A percentile compares a stretch with the other conserved stretches of the same genome.
Conservation (phyloP, 1,284 basidiomycete genomes). For the Puccinia novopanici region DNA sequence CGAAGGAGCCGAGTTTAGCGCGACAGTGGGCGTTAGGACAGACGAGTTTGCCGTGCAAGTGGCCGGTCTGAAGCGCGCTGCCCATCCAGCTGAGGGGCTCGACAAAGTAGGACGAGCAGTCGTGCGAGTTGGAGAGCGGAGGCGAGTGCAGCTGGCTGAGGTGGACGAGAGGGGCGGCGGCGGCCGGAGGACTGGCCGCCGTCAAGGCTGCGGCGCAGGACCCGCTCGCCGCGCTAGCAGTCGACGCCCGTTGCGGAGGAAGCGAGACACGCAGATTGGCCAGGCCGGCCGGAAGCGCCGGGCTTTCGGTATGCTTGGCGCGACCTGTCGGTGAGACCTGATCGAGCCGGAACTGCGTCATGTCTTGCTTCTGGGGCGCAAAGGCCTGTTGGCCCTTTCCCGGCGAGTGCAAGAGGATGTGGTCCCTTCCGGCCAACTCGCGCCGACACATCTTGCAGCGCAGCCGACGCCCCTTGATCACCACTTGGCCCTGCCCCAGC, state of each 20-base stretch:
- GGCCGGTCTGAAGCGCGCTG: constrained; percentile 70
- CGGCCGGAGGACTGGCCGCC: not conserved
- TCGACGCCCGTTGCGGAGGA: not conserved
- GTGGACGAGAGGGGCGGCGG: not conserved
- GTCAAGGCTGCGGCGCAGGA: no score
- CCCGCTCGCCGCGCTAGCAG: not conserved
- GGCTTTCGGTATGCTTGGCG: not conserved
- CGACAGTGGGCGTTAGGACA: constrained; percentile 89
- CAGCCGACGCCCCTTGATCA: constrained; percentile 21
- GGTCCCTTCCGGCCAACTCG: constrained; percentile 36
- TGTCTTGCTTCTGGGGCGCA: constrained; percentile 56
- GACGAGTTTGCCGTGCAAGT: constrained; percentile 79
- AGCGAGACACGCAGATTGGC: not conserved
- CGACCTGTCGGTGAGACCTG: not conserved
- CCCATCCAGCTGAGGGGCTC: constrained; percentile 92
- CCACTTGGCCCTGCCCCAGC: constrained; percentile 29
- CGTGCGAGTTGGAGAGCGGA: not conserved
- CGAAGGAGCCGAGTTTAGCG: constrained; percentile 88
- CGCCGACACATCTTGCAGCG: constrained; percentile 48
- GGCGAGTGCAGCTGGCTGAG: constrained; percentile 13
- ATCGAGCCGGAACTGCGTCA: constrained; percentile 51
- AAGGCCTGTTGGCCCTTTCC: constrained; percentile 57
- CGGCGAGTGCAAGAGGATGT: constrained; percentile 40
- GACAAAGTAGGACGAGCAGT: constrained; percentile 35
- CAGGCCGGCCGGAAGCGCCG: not conserved